phyloP scores from a whole-genome alignment of 2,329 filamentous ascomycete species.

The Cryphonectria japonica region DNA sequence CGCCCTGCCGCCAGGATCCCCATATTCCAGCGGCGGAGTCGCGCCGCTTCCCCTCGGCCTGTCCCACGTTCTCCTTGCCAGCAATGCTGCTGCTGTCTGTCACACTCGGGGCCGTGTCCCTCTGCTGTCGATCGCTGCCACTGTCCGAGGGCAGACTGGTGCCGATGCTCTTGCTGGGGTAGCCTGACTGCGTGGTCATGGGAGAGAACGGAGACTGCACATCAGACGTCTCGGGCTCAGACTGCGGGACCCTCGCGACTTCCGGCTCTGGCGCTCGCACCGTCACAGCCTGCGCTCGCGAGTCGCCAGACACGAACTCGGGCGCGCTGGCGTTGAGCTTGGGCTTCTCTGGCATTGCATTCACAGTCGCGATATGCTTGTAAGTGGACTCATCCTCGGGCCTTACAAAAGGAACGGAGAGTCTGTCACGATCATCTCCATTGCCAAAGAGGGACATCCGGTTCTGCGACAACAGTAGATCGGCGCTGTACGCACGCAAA shows the following conservation, averaged over 20 bases:
- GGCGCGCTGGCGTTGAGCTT: conserved; percentile 60
- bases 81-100: conserved; percentile 36
- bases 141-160: conserved; percentile 48
- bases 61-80: conserved; percentile 34
- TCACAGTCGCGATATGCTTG: conserved; percentile 72
- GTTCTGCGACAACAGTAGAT: conserved; percentile 90
- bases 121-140: conserved; percentile 49
- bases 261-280: conserved; percentile 25
- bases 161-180: conserved; percentile 40
- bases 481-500: conserved; percentile 82
- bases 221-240: conserved; percentile 36
- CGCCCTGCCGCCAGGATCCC: conserved; percentile 70
- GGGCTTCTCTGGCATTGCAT: conserved; percentile 56
- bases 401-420: conserved; percentile 88
- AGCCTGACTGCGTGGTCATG: conserved; percentile 40
- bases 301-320: conserved; percentile 45
- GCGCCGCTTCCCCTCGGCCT: conserved; percentile 41
- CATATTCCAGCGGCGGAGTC: conserved; percentile 63
- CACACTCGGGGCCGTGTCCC: conserved; percentile 34
- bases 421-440: conserved; percentile 70
- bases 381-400: conserved; percentile 86
- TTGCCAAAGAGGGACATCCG: conserved; percentile 85
- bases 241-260: conserved; percentile 33
- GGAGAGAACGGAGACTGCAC: conserved; percentile 34
- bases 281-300: conserved; percentile 30